Evolutionary conservation across 2,329 filamentous ascomycete genomes (phyloP).

Genomic region (Endothia cerciana): DNA sequence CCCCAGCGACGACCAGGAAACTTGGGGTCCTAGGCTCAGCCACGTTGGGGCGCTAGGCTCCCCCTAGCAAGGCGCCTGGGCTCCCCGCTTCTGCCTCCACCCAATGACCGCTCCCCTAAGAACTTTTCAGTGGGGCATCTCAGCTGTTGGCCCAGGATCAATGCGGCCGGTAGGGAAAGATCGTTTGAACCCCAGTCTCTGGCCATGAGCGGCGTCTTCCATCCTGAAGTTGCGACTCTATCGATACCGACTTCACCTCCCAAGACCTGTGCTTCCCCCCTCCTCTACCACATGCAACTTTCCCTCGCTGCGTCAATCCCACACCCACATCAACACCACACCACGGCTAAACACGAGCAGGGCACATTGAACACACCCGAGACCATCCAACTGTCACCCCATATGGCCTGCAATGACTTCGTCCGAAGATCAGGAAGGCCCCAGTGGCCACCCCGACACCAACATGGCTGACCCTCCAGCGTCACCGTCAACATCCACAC

Average conservation of each 20-base stretch:
- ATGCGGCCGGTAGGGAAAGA: background rate
- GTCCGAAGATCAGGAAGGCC: constrained; percentile 25
- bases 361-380: background rate
- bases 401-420: constrained; percentile 28
- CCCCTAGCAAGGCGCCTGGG: background rate
- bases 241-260: background rate
- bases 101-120: background rate
- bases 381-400: background rate
- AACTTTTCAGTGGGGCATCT: background rate
- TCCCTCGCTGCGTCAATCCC: background rate
- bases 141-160: background rate
- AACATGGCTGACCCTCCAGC: constrained; percentile 12
- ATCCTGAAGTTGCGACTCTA: background rate
- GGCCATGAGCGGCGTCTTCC: background rate
- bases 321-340: background rate
- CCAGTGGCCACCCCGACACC: constrained; percentile 14
- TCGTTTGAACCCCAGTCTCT: background rate
- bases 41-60: background rate
- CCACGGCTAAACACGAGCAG: background rate
- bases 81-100: background rate
- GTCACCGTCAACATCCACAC: background rate
- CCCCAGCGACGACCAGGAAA: background rate
- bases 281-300: background rate
- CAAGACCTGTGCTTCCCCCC: background rate
- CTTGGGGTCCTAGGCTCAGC: background rate